Base-by-base conservation (phyloP, 495 filamentous ascomycete genomes). In the Aspergillus panamensis region DNA sequence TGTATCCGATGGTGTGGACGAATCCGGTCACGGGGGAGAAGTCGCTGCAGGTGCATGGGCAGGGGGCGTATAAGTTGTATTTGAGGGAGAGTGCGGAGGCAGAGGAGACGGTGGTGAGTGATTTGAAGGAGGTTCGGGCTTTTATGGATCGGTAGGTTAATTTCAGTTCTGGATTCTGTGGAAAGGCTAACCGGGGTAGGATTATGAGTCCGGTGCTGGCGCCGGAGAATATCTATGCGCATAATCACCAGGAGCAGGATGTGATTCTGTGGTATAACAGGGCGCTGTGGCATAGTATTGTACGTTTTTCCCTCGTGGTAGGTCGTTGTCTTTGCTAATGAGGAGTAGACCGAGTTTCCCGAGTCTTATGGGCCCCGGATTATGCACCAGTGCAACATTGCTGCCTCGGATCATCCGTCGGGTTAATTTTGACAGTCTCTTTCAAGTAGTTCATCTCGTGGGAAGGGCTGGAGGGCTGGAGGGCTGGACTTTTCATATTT, bases 341-440 rank as follows among this genome's bases (percentile, higher is more conserved):
- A 21, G 20, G 8, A 19, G 20, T 35, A 55, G 52, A 55, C 52
- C 3, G 52, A 55, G 25, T 55, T 55, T 30, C 52, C 52, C 5
- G 39, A 55, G 25, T 55, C 52, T 5, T 55, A 55, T 43, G 52
- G 52, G 14, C 52, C 52, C 17, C 21, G 52, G 8, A 47, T 47
- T 20, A 55, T 55, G 52, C 52, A 55, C 29, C 52, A 55, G 40
- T 55, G 52, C 21, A 55, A 55, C 13, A 55, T 55, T 35, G 52
- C 52, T 5, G 52, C 52, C 0, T 55, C 52, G 7, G 52, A 55
- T 17, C 52, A 55, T 55, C 52, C 52, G n/a, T 55, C 52, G 3
- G 51, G 51, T 10, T 54, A 32, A 30, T 29, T 29, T 29, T 8
- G 17, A 25, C 17, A n/a, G n/a, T n/a, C n/a, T n/a, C n/a, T n/a